Evolutionary conservation across 139 green algal genomes (phyloP), one percentile per base, ranked within the genome.

Genomic region (Micractinium conductrix): DNA sequence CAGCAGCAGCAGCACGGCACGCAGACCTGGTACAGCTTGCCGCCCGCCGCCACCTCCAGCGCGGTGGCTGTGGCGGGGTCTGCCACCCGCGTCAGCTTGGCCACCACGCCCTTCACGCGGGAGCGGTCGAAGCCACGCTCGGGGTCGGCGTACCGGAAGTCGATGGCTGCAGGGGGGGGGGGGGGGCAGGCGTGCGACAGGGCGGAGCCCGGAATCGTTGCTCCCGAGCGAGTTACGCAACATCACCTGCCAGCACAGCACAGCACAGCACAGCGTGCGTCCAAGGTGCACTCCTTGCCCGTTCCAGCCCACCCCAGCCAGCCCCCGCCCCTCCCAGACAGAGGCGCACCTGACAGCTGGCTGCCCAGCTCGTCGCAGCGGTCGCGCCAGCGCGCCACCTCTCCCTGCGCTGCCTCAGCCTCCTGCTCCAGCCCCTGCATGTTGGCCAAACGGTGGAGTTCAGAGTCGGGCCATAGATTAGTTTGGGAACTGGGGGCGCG

Each of bases 31-130:
- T 96, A 96, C 63, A 99, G 93, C 88, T 96, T 97, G 65, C 96
- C 94, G 22, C 96, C 97, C 1, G 96, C 97, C 6, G 93, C 95
- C 45, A 99, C 97, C 90, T 99, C 97, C 55, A 99, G 90, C 40
- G 97, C 97, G 19, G 93, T 94, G 22, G 88, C 86, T 44, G 89
- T 81, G 19, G 86, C 35, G 0, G 92, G 85, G 82, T 98, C 95
- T 38, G 92, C 88, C 42, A 99, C 91, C 3, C 72, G 81, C 33
- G 99, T 91, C 42, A 99, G 92, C 50, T 87, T 89, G 38, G 95
- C 97, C 37, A 99, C 90, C 85, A 96, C 84, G 50, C 96, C 96
- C 87, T 96, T 97, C 37, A 97, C 94, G 5, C 78, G 87, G 1
- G 44, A 79, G 35, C 85, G 85, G 80, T 96, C 91, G 87, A 97